A percentile compares a stretch with the other conserved stretches of the same genome.
Evolutionary conservation across 1,284 basidiomycete genomes (phyloP).

Genomic region (Boletus sp.): DNA sequence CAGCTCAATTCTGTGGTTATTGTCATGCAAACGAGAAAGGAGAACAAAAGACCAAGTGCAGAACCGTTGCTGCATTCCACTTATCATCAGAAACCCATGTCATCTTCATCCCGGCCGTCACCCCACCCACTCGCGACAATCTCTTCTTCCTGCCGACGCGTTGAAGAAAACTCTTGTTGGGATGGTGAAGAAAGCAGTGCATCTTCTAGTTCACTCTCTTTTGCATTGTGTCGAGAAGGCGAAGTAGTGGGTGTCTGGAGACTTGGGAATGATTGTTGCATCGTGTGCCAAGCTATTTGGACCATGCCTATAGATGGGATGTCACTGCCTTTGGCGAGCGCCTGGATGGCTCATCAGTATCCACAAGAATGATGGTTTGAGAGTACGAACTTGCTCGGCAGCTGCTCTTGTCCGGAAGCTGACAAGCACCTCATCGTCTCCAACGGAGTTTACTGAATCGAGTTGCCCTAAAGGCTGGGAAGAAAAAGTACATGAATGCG

Average conservation of each 20-base stretch:
- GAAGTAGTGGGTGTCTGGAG: slow-evolving; percentile 12
- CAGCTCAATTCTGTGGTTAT: slow-evolving; percentile 11
- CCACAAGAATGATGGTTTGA: slow-evolving; percentile 1
- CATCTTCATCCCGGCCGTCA: slow-evolving; percentile 58
- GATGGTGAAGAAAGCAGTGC: slow-evolving; percentile 5
- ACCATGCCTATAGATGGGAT: slow-evolving; percentile 63
- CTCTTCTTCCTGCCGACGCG: slow-evolving; percentile 51
- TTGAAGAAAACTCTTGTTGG: slow-evolving; percentile 18
- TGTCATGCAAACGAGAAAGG: slow-evolving; percentile 10
- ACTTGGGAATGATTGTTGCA: slow-evolving; percentile 29
- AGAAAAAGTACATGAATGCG: slow-evolving; percentile 9
- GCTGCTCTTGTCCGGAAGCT: slow-evolving; percentile 63
- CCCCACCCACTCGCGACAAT: slow-evolving; percentile 58
- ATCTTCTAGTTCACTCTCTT: slow-evolving; percentile 16
- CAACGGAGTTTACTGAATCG: slow-evolving; percentile 53
- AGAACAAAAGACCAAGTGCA: slow-evolving; percentile 4
- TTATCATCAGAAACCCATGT: slow-evolving; percentile 45
- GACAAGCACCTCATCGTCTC: slow-evolving; percentile 56
- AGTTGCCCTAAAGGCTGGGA: slow-evolving; percentile 62
- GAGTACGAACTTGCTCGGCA: slow-evolving; percentile 64
- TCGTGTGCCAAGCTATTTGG: slow-evolving; percentile 61
- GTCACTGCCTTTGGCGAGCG: slow-evolving; percentile 60
- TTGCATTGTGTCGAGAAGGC: slow-evolving; percentile 14
- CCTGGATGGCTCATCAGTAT: slow-evolving; percentile 39
- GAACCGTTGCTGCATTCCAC: not conserved